These are phyloP conservation scores for Fusarium ambrosium DNA, from an alignment of 2,329 filamentous ascomycete species.

Conservation along the genomic window DNA sequence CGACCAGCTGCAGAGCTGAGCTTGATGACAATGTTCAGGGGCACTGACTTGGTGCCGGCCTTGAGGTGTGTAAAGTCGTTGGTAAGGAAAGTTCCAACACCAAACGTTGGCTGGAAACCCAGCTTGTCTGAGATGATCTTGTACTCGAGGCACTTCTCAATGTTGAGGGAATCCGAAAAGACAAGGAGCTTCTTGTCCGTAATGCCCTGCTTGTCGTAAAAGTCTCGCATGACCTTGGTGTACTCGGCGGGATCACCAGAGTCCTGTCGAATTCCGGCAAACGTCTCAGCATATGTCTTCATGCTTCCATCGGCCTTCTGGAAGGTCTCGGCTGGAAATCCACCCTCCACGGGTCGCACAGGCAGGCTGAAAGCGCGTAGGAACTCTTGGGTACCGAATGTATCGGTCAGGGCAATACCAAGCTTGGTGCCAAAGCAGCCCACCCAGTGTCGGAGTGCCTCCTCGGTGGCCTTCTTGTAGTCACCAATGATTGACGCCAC, in stretches of 20 bases:
- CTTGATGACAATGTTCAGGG: slow-evolving; percentile 98
- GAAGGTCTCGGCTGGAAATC: slow-evolving; percentile 58
- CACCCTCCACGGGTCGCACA: slow-evolving; percentile 60
- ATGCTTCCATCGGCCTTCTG: slow-evolving; percentile 55
- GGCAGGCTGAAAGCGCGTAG: slow-evolving; percentile 84
- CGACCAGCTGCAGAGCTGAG: slow-evolving; percentile 85
- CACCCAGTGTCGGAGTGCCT: slow-evolving; percentile 89
- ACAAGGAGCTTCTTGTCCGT: slow-evolving; percentile 88
- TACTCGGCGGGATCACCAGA: slow-evolving; percentile 88
- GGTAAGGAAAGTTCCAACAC: slow-evolving; percentile 94
- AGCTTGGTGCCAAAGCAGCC: slow-evolving; percentile 89
- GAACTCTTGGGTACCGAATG: slow-evolving; percentile 93
- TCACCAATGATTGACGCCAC: slow-evolving; percentile 91
- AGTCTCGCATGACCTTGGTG: slow-evolving; percentile 81
- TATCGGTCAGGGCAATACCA: slow-evolving; percentile 93
- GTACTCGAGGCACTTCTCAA: slow-evolving; percentile 92
- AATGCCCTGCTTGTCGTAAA: slow-evolving; percentile 83
- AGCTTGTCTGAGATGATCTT: slow-evolving; percentile 84
- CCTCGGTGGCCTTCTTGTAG: slow-evolving; percentile 87
- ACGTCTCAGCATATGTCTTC: slow-evolving; percentile 83
- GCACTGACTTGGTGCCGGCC: slow-evolving; percentile 85
- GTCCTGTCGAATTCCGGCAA: slow-evolving; percentile 88
- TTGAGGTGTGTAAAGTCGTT: slow-evolving; percentile 87
- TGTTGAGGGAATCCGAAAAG: slow-evolving; percentile 94
- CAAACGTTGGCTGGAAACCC: slow-evolving; percentile 89